Evolutionary conservation across 1,139 yeast species (phyloP).

Genomic region (Protomyces macrosporus): DNA sequence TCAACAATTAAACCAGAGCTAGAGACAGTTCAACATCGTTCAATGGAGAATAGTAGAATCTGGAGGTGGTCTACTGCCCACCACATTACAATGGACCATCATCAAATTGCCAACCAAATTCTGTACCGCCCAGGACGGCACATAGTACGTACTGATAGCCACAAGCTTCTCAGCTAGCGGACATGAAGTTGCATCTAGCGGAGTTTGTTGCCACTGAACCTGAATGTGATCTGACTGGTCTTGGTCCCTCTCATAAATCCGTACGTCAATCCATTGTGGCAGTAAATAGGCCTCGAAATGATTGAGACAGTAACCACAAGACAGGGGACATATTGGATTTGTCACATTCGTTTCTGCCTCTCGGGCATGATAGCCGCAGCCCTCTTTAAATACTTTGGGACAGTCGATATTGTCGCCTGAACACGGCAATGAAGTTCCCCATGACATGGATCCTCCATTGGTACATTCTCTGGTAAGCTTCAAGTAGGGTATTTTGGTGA

Average conservation of each 20-base stretch:
- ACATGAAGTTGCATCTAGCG: background rate
- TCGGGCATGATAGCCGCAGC: background rate
- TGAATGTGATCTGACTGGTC: background rate
- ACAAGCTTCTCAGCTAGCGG: background rate
- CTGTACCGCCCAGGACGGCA: background rate
- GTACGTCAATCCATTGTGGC: background rate
- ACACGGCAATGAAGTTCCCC: background rate
- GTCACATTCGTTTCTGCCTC: background rate
- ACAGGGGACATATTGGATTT: too few species aligned
- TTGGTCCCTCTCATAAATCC: background rate
- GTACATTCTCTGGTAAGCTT: too few species aligned
- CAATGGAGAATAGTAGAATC: too few species aligned
- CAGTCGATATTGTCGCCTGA: background rate
- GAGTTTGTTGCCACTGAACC: background rate
- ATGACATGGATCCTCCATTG: too few species aligned
- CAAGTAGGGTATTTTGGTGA: too few species aligned
- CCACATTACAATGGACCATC: background rate
- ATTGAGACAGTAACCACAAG: too few species aligned
- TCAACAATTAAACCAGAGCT: too few species aligned
- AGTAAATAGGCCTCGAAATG: background rate
- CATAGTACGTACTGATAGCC: background rate
- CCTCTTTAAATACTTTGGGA: background rate
- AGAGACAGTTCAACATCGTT: too few species aligned
- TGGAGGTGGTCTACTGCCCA: background rate
- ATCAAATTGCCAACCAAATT: background rate